Percentiles rank a stretch among this genome's conserved stretches.
phyloP scores from a whole-genome alignment of 2,329 filamentous ascomycete genomes.

The Fusarium neocosmosporiellum region DNA sequence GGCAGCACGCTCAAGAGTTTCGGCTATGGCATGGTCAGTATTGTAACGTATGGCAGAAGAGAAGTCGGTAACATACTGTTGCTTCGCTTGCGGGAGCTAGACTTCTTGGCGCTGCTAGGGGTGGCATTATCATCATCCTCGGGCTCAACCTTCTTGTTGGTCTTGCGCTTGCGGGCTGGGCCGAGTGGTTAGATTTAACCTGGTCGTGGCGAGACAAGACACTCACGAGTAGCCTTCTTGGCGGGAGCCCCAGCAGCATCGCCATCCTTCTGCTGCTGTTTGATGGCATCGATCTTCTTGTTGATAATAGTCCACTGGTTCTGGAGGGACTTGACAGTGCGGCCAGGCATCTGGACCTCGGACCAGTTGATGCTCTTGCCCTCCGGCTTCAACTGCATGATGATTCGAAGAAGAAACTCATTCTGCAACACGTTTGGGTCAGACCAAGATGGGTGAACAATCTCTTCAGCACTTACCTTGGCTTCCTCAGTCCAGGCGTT shows the following conservation, averaged over 20 bases:
- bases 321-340: constrained; percentile 52
- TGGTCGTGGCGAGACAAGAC: background rate
- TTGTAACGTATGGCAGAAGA: background rate
- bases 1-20: constrained; percentile 20
- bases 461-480: constrained; percentile 40
- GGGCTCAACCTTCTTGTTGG: constrained; percentile 27
- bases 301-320: constrained; percentile 52
- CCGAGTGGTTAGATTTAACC: background rate
- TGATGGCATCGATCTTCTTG: constrained; percentile 51
- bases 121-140: constrained; percentile 15
- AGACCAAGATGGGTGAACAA: background rate
- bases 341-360: constrained; percentile 50
- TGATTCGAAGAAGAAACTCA: constrained; percentile 51
- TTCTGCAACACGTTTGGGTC: constrained; percentile 37
- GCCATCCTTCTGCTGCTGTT: constrained; percentile 29
- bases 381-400: constrained; percentile 48
- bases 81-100: constrained; percentile 33
- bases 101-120: constrained; percentile 17
- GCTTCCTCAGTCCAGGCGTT: constrained; percentile 53
- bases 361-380: constrained; percentile 51
- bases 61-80: constrained; percentile 15
- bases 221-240: constrained; percentile 43
- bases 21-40: constrained; percentile 13
- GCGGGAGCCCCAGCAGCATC: constrained; percentile 15
- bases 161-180: constrained; percentile 40